These are phyloP conservation scores for Diaporthe sp. DNA, from an alignment of 2,329 filamentous ascomycete genomes.

Conservation along the genomic window DNA sequence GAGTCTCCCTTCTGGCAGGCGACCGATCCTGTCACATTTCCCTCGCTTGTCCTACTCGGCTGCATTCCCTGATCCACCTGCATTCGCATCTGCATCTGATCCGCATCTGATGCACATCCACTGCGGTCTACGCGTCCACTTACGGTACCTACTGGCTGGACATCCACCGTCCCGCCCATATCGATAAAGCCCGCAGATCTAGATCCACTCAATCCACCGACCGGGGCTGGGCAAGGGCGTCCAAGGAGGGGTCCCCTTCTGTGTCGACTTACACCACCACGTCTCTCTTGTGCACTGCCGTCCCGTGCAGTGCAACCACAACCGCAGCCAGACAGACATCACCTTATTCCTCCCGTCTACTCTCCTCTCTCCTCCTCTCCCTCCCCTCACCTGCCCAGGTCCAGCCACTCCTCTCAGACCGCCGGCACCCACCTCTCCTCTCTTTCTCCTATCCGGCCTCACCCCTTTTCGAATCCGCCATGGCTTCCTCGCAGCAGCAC, in stretches of 20 bases:
- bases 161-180: constrained; percentile 12
- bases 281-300: constrained; percentile 16
- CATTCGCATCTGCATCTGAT: constrained; percentile 30
- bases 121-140: not conserved
- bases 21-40: constrained; percentile 17
- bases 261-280: constrained; percentile 18
- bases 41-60: not conserved
- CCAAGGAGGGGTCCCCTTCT: constrained; percentile 26
- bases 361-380: constrained; percentile 1
- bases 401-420: constrained; percentile 4
- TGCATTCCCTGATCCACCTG: constrained; percentile 27
- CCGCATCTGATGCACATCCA: constrained; percentile 14
- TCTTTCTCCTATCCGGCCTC: constrained; percentile 7
- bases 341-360: constrained; percentile 21
- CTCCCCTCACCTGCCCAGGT: not conserved
- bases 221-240: constrained; percentile 23
- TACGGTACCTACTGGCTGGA: not conserved
- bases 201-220: constrained; percentile 12
- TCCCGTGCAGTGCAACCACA: constrained; percentile 10
- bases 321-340: constrained; percentile 35
- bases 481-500: constrained; percentile 44
- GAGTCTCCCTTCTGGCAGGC: constrained; percentile 4
- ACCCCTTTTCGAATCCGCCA: constrained; percentile 30
- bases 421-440: constrained; percentile 7
- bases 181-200: constrained; percentile 30